Conservation (phyloP, 495 filamentous ascomycete genomes). For the Amphirosellinia nigrospora region DNA sequence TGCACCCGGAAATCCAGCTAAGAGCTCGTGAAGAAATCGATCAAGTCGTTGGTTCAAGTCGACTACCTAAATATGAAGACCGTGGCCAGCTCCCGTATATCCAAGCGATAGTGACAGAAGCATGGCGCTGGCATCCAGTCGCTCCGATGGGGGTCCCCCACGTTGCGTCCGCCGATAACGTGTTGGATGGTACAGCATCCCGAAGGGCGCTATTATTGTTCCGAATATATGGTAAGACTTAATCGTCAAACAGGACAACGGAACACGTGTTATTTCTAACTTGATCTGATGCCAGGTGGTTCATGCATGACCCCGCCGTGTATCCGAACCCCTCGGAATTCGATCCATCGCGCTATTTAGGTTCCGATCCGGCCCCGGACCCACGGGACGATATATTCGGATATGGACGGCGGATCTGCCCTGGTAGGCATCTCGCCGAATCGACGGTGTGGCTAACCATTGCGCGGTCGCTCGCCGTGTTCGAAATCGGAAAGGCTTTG, state of each 20-base stretch:
- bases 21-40: slow-evolving; percentile 40
- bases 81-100: slow-evolving; percentile 39
- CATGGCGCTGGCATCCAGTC: slow-evolving; percentile 33
- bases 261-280: background rate
- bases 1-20: slow-evolving; percentile 36
- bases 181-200: slow-evolving; percentile 48
- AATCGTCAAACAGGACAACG: background rate
- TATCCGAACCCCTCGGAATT: slow-evolving; percentile 49
- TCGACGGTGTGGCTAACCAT: slow-evolving; percentile 49
- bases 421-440: slow-evolving; percentile 54
- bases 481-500: slow-evolving; percentile 41
- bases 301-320: slow-evolving; percentile 37
- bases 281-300: slow-evolving; percentile 20
- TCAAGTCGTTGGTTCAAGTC: slow-evolving; percentile 31
- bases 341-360: slow-evolving; percentile 47
- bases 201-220: slow-evolving; percentile 45
- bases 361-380: slow-evolving; percentile 46
- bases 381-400: slow-evolving; percentile 53
- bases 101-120: slow-evolving; percentile 36
- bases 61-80: slow-evolving; percentile 38
- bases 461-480: slow-evolving; percentile 47
- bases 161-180: slow-evolving; percentile 39
- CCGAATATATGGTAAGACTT: background rate
- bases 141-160: slow-evolving; percentile 42
- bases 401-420: slow-evolving; percentile 56